These are phyloP conservation scores for Ulmus americana DNA, from an alignment of 331 rosid genomes.

Conservation along the genomic window DNA sequence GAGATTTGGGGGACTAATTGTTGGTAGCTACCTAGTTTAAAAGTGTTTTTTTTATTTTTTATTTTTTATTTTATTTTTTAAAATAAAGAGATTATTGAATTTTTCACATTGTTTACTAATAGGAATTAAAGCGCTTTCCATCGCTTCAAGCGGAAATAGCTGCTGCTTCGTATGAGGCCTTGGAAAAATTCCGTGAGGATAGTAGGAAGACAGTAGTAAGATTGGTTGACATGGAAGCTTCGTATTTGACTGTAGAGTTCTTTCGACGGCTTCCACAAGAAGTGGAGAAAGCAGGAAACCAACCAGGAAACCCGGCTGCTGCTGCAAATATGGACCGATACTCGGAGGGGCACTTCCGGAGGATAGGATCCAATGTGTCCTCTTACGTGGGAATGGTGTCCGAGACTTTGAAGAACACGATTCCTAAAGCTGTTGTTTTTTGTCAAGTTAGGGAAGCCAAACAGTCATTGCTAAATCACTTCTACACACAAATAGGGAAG, in stretches of 20 bases:
- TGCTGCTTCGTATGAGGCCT: conserved; percentile 62
- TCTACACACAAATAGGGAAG: conserved; percentile 73
- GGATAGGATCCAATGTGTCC: conserved; percentile 81
- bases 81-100: neutral
- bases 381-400: conserved; percentile 85
- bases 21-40: neutral
- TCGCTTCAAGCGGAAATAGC: conserved; percentile 84
- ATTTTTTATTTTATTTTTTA: neutral
- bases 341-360: conserved; percentile 76
- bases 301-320: conserved; percentile 26
- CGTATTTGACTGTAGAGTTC: conserved; percentile 89
- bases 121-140: conserved; percentile 92
- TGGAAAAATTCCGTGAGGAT: conserved; percentile 83
- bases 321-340: conserved; percentile 49
- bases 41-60: conserved; percentile 1
- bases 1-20: conserved; percentile 8
- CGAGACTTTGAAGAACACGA: conserved; percentile 66
- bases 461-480: conserved; percentile 65
- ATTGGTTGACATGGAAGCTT: conserved; percentile 92
- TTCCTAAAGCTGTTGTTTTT: conserved; percentile 91
- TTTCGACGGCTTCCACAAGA: conserved; percentile 90
- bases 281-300: conserved; percentile 51
- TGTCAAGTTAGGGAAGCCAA: conserved; percentile 92
- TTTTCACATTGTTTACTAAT: conserved; percentile 21
- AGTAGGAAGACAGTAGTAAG: conserved; percentile 75